Base-by-base conservation (phyloP, 208 protist genomes). In the Tritrichomonas musculus region DNA sequence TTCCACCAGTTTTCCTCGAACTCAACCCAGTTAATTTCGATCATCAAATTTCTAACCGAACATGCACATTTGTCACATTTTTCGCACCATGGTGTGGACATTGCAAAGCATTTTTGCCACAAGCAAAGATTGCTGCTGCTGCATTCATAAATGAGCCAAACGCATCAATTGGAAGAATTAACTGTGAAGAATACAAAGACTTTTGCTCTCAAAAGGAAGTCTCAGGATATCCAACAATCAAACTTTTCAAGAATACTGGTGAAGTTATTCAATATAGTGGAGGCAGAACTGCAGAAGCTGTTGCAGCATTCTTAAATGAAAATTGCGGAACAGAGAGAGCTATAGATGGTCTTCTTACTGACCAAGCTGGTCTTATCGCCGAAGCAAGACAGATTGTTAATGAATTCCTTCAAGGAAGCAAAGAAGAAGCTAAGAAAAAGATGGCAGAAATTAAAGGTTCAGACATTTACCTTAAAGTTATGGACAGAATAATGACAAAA, bases 311-410 rank as follows among this genome's bases (percentile, higher is more conserved):
- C 77, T 57, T 88, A 41, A 88, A 88, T 47, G 17, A 44, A 39
- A 53, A 88, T 27, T 88, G 77, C 77, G 77, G 77, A 47, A 88
- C 77, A 88, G 41, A 88, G 30, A 41, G 77, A 39, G 77, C 41
- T 2, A 27, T 30, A 30, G n/a, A 88, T 39, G 77, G 77, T 50
- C 77, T 88, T 39, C 77, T 88, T 39, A 33, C 20, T 57, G 77
- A 88, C 47, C 0, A 5, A 55, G 77, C 47, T 11, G 77, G 77
- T 57, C 1, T 88, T 17, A 33, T 88, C 41, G 22, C 5, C 33
- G 77, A 88, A 36, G 77, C 77, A 20, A 33, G 14, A 30, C 41
- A 25, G 11, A 22, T 50, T 50, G 77, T 88, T 49, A 88, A 53
- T 13, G 77, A 88, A 17, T 88, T 88, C 77, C 20, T 88, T 39